Percentiles rank a stretch among this genome's conserved stretches.
Evolutionary conservation across 2,329 filamentous ascomycete genomes (phyloP).

Genomic region (Neopestalotiopsis clavispora): DNA sequence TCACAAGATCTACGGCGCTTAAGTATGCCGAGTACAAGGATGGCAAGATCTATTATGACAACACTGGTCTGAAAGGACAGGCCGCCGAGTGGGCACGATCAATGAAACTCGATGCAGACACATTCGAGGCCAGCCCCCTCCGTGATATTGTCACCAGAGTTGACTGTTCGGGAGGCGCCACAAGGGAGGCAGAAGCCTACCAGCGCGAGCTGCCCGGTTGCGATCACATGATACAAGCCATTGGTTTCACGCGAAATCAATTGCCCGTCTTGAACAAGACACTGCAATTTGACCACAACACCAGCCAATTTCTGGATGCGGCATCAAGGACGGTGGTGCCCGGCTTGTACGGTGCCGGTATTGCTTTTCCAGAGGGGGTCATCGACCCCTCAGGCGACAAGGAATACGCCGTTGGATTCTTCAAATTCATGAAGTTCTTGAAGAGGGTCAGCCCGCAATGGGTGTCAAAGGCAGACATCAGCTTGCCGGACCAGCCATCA

Average conservation of each 20-base stretch:
- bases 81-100: slow-evolving; percentile 61
- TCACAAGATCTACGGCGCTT: slow-evolving; percentile 40
- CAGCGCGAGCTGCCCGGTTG: slow-evolving; percentile 50
- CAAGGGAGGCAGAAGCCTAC: slow-evolving; percentile 50
- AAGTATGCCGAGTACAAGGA: slow-evolving; percentile 68
- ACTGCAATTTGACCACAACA: slow-evolving; percentile 35
- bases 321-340: slow-evolving; percentile 40
- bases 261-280: slow-evolving; percentile 43
- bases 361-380: slow-evolving; percentile 66
- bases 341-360: slow-evolving; percentile 64
- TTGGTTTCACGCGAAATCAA: slow-evolving; percentile 59
- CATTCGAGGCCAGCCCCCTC: background rate
- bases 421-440: slow-evolving; percentile 69
- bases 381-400: slow-evolving; percentile 65
- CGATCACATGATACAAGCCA: slow-evolving; percentile 60
- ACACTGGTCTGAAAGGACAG: slow-evolving; percentile 67
- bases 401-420: slow-evolving; percentile 66
- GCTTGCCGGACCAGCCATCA: background rate
- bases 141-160: slow-evolving; percentile 49
- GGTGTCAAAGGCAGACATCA: slow-evolving; percentile 27
- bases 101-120: background rate
- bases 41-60: slow-evolving; percentile 68
- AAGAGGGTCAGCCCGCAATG: slow-evolving; percentile 59
- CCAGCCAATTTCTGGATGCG: slow-evolving; percentile 44
- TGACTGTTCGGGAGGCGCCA: slow-evolving; percentile 41